Evolutionary conservation across 108 stramenopile species (phyloP).

Genomic region (Mediolabrus comicus): DNA sequence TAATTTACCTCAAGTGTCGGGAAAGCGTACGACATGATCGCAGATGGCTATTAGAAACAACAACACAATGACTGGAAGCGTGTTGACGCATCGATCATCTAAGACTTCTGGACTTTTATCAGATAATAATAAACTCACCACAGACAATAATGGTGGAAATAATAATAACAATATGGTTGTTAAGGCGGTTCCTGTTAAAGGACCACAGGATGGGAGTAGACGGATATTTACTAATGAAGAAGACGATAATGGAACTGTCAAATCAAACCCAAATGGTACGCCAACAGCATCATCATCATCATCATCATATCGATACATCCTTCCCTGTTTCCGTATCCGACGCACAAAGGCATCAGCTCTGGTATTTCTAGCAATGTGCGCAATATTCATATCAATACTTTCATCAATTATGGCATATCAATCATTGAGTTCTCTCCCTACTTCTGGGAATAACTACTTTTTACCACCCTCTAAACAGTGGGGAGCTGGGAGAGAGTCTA

Average conservation of each 20-base stretch:
- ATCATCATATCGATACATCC: constrained; percentile 23
- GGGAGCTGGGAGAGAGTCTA: constrained; percentile 36
- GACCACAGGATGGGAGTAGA: not conserved
- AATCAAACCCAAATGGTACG: constrained; percentile 11
- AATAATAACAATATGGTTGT: not conserved
- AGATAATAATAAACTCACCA: too few species aligned
- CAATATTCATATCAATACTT: constrained; percentile 22
- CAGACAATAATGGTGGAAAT: not conserved
- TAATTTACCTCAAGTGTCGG: not conserved
- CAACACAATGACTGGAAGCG: not conserved
- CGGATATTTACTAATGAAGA: constrained; percentile 4
- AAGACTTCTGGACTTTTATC: not conserved
- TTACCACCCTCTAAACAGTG: constrained; percentile 34
- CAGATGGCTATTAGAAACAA: not conserved
- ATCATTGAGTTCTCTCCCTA: constrained; percentile 15
- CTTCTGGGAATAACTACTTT: constrained; percentile 18
- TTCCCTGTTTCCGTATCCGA: constrained; percentile 37
- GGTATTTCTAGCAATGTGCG: constrained; percentile 12
- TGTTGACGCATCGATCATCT: not conserved
- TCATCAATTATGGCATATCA: constrained; percentile 26
- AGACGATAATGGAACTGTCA: constrained; percentile 9
- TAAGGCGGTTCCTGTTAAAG: not conserved
- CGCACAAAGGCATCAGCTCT: constrained; percentile 15
- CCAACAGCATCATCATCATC: not conserved
- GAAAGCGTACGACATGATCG: not conserved